phyloP scores from a whole-genome alignment of 2,329 filamentous ascomycete genomes.

The Mycosphaerella sp. region DNA sequence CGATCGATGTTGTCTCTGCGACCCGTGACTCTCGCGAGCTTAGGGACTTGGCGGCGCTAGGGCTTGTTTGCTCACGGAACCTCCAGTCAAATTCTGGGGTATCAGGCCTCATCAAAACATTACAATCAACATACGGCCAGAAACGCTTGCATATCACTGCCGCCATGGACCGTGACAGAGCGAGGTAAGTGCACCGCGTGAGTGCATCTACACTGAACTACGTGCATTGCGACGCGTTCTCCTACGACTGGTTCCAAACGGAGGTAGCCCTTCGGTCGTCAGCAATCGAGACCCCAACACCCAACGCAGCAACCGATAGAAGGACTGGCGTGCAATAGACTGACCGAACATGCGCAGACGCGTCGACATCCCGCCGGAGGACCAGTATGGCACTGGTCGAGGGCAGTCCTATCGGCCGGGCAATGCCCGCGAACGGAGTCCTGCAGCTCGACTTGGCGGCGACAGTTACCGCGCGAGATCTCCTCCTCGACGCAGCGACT shows the following conservation, averaged over 20 bases:
- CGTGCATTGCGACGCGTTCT: neutral
- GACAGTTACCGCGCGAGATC: slow-evolving; percentile 43
- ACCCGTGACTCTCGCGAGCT: neutral
- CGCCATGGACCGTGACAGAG: slow-evolving; percentile 35
- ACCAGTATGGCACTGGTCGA: slow-evolving; percentile 32
- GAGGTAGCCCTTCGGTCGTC: neutral
- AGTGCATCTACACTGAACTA: no score
- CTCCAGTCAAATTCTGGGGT: neutral
- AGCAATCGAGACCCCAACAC: neutral
- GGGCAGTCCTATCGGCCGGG: slow-evolving; percentile 38
- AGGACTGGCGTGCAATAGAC: neutral
- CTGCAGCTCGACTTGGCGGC: slow-evolving; percentile 25
- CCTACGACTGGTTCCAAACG: neutral
- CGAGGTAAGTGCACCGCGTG: slow-evolving; percentile 36
- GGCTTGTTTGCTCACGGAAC: neutral
- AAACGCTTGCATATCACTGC: neutral
- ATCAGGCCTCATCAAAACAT: neutral
- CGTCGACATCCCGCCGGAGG: slow-evolving; percentile 30
- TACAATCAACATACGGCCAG: neutral
- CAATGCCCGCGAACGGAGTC: slow-evolving; percentile 30
- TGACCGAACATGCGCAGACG: slow-evolving; percentile 15
- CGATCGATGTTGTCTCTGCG: neutral
- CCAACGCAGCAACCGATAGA: neutral
- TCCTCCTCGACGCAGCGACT: slow-evolving; percentile 42
- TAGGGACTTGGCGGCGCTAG: neutral